Evolutionary conservation across 139 green algal species (phyloP), one percentile per base, ranked within the genome.

Genomic region (Axilococcus clingmanii): DNA sequence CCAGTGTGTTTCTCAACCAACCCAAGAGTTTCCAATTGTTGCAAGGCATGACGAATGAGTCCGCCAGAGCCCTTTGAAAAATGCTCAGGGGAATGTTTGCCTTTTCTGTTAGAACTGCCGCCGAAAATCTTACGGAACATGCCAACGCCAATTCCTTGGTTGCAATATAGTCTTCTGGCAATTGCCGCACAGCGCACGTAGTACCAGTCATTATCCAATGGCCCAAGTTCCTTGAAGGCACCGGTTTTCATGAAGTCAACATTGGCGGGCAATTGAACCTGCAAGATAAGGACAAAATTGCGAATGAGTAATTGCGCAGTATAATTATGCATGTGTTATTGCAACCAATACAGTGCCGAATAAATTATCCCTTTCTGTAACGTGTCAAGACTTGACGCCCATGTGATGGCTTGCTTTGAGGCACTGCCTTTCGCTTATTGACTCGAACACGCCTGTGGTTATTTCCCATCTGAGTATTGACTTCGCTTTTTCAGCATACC

Each of bases 121-220:
- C 92, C 88, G 63, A 91, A 99, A 42, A 81, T 77, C 59, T 72
- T 85, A 48, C 86, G 77, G 65, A 99, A 82, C 35, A 69, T 76
- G 29, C 90, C 90, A 24, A 98, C 80, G 36, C 92, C 92, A 42
- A 98, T 70, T 47, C 79, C 83, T 48, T 85, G 75, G 49, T 77
- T 64, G 22, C 94, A 74, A 80, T 99, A 99, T 45, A 99, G 62
- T 63, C 91, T 86, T 58, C 92, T 79, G 32, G 83, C 83, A 17
- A 98, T 74, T 40, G 92, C 84, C 20, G 92, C 92, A 64, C 91
- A 87, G 34, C 92, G 81, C 42, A 95, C 76, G 77, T 94, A 99
- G 77, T 95, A 99, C 92, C 92, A 99, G 81, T 99, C 92, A 20
- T 79, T 76, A 59, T 97, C 87, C 48, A 88, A 84, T 37, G 92